Conservation (phyloP, 345 rosid species). For the Raphanus sativus region DNA sequence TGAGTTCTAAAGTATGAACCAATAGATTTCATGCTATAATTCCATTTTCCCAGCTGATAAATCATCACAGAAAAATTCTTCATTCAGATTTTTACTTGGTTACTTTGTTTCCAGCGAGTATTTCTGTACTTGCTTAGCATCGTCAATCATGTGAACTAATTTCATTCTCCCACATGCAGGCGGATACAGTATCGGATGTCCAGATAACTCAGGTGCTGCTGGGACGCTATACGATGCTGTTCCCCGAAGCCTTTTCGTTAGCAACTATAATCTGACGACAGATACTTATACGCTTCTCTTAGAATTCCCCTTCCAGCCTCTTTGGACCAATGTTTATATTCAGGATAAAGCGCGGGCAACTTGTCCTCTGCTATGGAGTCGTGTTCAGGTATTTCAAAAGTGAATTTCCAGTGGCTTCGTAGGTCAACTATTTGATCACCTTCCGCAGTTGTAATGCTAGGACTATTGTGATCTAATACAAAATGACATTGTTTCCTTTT, state of each 20-base stretch:
- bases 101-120: conserved; percentile 14
- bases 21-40: not conserved
- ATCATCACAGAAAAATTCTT: not conserved
- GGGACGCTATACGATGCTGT: conserved; percentile 98
- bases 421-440: conserved; percentile 7
- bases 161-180: conserved; percentile 50
- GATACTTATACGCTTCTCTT: conserved; percentile 90
- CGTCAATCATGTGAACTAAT: conserved; percentile 10
- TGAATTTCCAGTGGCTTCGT: conserved; percentile 16
- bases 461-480: conserved; percentile 11
- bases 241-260: conserved; percentile 83
- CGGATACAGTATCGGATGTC: conserved; percentile 80
- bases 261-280: conserved; percentile 83
- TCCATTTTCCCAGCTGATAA: conserved; percentile 3
- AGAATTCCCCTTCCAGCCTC: conserved; percentile 95
- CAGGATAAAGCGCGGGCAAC: conserved; percentile 85
- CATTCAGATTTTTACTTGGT: conserved; percentile 5
- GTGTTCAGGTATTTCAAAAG: conserved; percentile 75
- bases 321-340: conserved; percentile 89
- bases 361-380: conserved; percentile 99
- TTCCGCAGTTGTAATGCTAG: not conserved
- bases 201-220: conserved; percentile 89
- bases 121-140: not conserved
- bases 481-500: not conserved
- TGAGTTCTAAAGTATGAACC: conserved; percentile 7